Conservation (phyloP, 148 eudicot genomes). For the Amaranthus hypochondriacus region DNA sequence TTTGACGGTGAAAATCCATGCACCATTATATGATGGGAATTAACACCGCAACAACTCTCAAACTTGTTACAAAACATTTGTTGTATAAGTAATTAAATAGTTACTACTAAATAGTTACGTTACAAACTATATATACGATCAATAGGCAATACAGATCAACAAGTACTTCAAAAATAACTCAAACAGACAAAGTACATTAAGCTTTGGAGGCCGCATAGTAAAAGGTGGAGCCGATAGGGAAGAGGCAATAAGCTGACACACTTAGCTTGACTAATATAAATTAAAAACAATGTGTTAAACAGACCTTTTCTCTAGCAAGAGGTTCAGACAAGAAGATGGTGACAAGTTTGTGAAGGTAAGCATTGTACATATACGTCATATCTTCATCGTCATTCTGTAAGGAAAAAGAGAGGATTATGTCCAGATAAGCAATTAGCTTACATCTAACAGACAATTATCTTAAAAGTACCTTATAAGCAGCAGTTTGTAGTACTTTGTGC, state of each 20-base stretch:
- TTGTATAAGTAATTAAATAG: no score
- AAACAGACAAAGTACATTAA: no score
- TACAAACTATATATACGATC: no score
- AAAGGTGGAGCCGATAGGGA: not conserved
- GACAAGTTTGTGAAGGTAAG: constrained; percentile 89
- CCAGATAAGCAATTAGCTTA: not conserved
- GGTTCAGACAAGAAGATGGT: constrained; percentile 86
- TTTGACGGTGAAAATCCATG: no score
- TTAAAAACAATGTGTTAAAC: constrained; percentile 5
- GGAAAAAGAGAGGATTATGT: constrained; percentile 1
- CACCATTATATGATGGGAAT: no score
- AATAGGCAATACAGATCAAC: no score
- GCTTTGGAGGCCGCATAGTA: not conserved
- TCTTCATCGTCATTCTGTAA: constrained; percentile 98
- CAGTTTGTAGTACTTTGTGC: constrained; percentile 82
- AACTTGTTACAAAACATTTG: no score
- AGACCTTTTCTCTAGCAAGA: constrained; percentile 92
- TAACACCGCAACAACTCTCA: no score
- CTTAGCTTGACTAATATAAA: not conserved
- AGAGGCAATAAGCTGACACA: not conserved
- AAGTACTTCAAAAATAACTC: no score
- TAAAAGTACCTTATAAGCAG: constrained; percentile 76
- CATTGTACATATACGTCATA: constrained; percentile 88
- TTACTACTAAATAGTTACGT: no score
- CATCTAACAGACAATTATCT: not conserved